Conservation (phyloP, 2,329 filamentous ascomycete genomes). For the Fusarium phyllophilum region DNA sequence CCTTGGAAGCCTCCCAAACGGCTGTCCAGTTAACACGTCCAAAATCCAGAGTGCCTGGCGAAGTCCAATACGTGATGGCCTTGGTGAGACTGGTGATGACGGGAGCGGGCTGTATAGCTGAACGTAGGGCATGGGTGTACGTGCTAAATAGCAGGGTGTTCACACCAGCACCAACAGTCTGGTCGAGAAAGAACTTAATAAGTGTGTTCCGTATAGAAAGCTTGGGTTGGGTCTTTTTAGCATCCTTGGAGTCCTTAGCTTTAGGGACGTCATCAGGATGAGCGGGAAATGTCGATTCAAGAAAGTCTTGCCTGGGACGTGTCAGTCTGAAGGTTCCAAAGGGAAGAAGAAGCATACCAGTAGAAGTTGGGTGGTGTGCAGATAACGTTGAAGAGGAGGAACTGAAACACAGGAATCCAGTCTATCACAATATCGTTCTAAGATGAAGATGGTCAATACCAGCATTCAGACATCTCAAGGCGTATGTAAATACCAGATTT, state of each 20-base stretch:
- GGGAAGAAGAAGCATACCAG: conserved; percentile 65
- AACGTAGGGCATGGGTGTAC: conserved; percentile 67
- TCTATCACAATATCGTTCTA: conserved; percentile 72
- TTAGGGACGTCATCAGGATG: conserved; percentile 57
- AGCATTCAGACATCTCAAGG: background rate
- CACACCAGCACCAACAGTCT: conserved; percentile 70
- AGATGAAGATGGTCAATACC: background rate
- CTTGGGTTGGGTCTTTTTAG: conserved; percentile 48
- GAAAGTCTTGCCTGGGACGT: conserved; percentile 73
- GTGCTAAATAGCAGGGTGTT: conserved; percentile 74
- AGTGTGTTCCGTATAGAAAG: conserved; percentile 72
- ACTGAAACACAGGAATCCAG: conserved; percentile 76
- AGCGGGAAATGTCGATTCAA: conserved; percentile 80
- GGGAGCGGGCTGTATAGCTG: conserved; percentile 57
- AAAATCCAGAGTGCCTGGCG: conserved; percentile 56
- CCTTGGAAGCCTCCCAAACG: conserved; percentile 56
- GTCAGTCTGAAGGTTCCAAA: conserved; percentile 22
- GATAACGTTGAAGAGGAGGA: conserved; percentile 77
- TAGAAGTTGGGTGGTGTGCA: conserved; percentile 84
- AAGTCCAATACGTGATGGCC: conserved; percentile 50
- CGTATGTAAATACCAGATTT: conserved; percentile 40
- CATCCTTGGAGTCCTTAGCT: conserved; percentile 45
- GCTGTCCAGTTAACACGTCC: conserved; percentile 55
- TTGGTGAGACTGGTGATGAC: conserved; percentile 51
- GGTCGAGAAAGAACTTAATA: conserved; percentile 75